Base-by-base conservation (phyloP, 1,284 basidiomycete species). In the Vanrija humicola region DNA sequence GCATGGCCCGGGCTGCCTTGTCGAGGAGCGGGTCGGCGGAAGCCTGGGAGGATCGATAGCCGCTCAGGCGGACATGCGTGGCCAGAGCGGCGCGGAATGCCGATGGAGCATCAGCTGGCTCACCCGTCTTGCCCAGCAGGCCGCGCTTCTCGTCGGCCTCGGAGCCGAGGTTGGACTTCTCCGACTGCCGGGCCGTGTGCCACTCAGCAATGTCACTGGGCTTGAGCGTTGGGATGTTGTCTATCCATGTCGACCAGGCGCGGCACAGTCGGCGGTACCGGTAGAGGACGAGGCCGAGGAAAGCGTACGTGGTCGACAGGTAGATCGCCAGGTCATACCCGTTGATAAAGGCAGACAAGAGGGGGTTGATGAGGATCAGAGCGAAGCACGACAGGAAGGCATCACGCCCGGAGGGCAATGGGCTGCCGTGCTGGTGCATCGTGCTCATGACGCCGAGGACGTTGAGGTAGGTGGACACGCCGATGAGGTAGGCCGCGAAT, bases 401-500 rank as follows among this genome's bases (percentile, higher is more conserved):
- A 38, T 49, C 53, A 38, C 55, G 55, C 21, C 55, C 55, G 0
- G 55, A 57, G 3, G 47, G 55, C 5, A 57, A 45, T 2, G 55
- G 51, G 38, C 47, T 49, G 28, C 51, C 55, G 43, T 52, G 55
- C 48, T 57, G 52, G 47, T 57, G 51, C 51, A 53, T 53, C 8
- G 47, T 57, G 50, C 51, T 53, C 55, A 57, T 49, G 34, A 53
- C 48, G 14, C 55, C 55, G 43, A 57, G 55, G 3, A 53, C 25
- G 28, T 53, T 57, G 44, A 57, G 50, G 25, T 57, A 57, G 19
- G 55, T 57, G 6, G 55, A 57, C 14, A 53, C 34, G 39, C 47
- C 38, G 29, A 53, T 43, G 23, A 57, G 43, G 26, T 57, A 57
- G 18, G 48, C 51, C 14, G 46, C 47, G 25, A 57, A 57, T 28